A percentile compares a stretch with the other conserved stretches of the same genome.
phyloP scores from a whole-genome alignment of 257 asterid species.

The Ilex aquifolium region DNA sequence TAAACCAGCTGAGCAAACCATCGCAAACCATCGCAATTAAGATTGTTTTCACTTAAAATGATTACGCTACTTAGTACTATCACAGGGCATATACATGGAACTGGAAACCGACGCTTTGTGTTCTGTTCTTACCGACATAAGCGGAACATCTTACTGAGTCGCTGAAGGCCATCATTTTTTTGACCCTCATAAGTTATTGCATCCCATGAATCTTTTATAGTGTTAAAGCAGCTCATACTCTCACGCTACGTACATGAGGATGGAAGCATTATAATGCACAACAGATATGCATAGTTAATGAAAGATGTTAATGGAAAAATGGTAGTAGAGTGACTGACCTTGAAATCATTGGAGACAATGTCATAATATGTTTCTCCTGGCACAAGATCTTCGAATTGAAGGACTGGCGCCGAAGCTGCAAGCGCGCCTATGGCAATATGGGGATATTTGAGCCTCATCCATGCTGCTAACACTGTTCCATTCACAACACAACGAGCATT shows the following conservation, averaged over 20 bases:
- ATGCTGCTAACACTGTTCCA: constrained; percentile 85
- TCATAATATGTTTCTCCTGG: constrained; percentile 76
- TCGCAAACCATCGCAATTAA: background rate
- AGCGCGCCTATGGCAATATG: constrained; percentile 92
- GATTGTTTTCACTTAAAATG: no score
- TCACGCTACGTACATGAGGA: constrained; percentile 46
- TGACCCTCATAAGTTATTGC: constrained; percentile 48
- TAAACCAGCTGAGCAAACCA: background rate
- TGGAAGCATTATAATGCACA: constrained; percentile 4
- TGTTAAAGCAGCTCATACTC: constrained; percentile 69
- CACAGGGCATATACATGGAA: background rate
- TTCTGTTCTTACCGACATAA: constrained; percentile 53
- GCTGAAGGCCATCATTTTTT: constrained; percentile 55
- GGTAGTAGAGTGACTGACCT: constrained; percentile 31
- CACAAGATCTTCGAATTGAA: constrained; percentile 83
- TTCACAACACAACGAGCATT: constrained; percentile 2
- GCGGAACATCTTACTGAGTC: constrained; percentile 52
- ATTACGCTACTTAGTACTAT: background rate
- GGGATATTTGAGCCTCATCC: constrained; percentile 98
- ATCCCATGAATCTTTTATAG: constrained; percentile 81
- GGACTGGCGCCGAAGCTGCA: constrained; percentile 89
- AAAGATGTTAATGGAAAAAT: background rate
- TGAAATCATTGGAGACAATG: constrained; percentile 81
- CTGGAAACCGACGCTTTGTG: background rate
- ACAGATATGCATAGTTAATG: background rate